Conservation (phyloP, 352 stramenopile species). For the Pythium sp. region DNA sequence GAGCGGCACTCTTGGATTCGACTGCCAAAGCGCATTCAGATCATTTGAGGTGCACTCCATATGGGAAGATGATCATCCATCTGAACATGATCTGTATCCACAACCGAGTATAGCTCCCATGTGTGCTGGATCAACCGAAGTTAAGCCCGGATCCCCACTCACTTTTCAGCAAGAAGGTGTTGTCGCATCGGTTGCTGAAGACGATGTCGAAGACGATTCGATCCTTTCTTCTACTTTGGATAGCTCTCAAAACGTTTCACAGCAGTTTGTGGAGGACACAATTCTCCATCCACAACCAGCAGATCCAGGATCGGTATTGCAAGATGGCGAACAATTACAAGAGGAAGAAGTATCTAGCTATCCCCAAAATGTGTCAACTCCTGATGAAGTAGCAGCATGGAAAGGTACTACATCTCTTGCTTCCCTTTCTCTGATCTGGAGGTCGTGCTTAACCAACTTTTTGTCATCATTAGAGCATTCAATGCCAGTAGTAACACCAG, state of each 20-base stretch:
- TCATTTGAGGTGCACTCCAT: not conserved
- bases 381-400: not conserved
- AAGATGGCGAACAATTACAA: not conserved
- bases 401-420: not conserved
- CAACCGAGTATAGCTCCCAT: not conserved
- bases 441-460: too few species aligned
- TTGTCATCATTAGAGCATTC: too few species aligned
- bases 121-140: not conserved
- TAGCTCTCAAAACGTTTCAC: slow-evolving; percentile 2
- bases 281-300: not conserved
- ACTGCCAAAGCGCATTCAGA: not conserved
- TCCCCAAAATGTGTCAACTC: not conserved
- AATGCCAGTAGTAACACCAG: not conserved
- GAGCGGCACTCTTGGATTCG: not conserved
- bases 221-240: not conserved
- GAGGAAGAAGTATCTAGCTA: not conserved
- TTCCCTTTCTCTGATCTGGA: not conserved
- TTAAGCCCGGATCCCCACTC: not conserved
- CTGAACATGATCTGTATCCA: slow-evolving; percentile 16
- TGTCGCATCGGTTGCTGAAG: not conserved
- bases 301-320: not conserved
- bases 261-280: not conserved
- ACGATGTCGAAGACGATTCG: not conserved
- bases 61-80: slow-evolving; percentile 4
- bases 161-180: not conserved